Percentiles rank a stretch among this genome's conserved stretches.
Conservation (phyloP, 2,329 filamentous ascomycete species). For the Sclerotinia spermophila region DNA sequence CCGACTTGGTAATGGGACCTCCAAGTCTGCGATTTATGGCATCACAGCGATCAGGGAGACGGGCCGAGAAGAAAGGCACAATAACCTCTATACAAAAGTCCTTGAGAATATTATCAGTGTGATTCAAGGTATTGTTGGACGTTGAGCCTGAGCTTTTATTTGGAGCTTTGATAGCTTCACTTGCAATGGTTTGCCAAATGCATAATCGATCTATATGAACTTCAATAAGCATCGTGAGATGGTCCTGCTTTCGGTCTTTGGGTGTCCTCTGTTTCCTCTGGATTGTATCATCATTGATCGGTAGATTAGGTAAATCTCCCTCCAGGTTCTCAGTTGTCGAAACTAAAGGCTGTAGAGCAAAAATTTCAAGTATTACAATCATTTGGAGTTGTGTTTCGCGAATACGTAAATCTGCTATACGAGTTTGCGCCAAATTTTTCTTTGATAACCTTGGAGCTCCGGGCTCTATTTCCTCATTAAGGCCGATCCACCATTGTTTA, state of each 20-base stretch:
- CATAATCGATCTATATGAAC: conserved; percentile 73
- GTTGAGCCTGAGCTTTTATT: conserved; percentile 37
- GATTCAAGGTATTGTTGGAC: conserved; percentile 23
- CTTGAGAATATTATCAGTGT: conserved; percentile 56
- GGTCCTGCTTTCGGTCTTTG: conserved; percentile 45
- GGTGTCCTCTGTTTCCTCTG: conserved; percentile 28
- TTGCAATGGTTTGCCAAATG: conserved; percentile 77
- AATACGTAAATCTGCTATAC: conserved; percentile 63
- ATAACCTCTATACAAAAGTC: conserved; percentile 81
- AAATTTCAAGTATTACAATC: conserved; percentile 72
- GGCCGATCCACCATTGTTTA: conserved; percentile 66
- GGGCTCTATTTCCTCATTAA: conserved; percentile 51
- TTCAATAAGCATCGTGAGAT: conserved; percentile 64
- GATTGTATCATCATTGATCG: conserved; percentile 25
- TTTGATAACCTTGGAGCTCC: conserved; percentile 42
- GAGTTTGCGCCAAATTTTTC: conserved; percentile 53
- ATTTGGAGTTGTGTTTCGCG: conserved; percentile 79
- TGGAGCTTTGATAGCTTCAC: conserved; percentile 48
- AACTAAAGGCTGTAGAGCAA: conserved; percentile 61
- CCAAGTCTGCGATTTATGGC: conserved; percentile 73
- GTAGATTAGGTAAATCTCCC: conserved; percentile 32
- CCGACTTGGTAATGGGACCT: conserved; percentile 61
- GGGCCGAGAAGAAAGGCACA: conserved; percentile 74
- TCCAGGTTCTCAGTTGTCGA: conserved; percentile 38
- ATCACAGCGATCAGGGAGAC: conserved; percentile 68